A percentile compares a stretch with the other conserved stretches of the same genome.
Evolutionary conservation across 1,284 basidiomycete genomes (phyloP).

Genomic region (Ganoderma resinaceum): DNA sequence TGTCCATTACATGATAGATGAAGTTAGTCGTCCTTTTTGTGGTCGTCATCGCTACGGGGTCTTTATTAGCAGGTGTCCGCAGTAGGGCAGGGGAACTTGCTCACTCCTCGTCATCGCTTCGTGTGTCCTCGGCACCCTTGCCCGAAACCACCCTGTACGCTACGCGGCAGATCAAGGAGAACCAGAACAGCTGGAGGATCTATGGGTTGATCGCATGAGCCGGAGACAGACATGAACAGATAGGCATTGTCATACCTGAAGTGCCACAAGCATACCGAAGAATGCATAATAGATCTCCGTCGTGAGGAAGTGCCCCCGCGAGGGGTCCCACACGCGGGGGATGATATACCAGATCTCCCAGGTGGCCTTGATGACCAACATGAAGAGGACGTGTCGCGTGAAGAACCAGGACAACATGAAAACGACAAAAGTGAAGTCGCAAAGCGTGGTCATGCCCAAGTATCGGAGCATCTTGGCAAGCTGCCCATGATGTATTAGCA

Average conservation of each 20-base stretch:
- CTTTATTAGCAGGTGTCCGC: not conserved
- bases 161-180: slow-evolving; percentile 83
- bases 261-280: slow-evolving; percentile 58
- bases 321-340: slow-evolving; percentile 65
- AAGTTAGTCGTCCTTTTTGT: slow-evolving; percentile 34
- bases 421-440: slow-evolving; percentile 80
- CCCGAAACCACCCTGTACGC: slow-evolving; percentile 84
- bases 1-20: slow-evolving; percentile 22
- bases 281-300: slow-evolving; percentile 56
- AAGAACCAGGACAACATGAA: slow-evolving; percentile 92
- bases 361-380: slow-evolving; percentile 70
- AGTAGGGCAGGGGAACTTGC: slow-evolving; percentile 26
- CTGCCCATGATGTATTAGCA: slow-evolving; percentile 46
- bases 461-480: slow-evolving; percentile 95
- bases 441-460: slow-evolving; percentile 68
- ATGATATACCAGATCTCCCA: slow-evolving; percentile 60
- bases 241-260: slow-evolving; percentile 60
- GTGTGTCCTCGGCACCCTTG: slow-evolving; percentile 81
- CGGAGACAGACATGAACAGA: slow-evolving; percentile 15
- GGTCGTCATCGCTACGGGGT: slow-evolving; percentile 21
- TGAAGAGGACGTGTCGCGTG: slow-evolving; percentile 85
- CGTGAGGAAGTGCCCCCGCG: slow-evolving; percentile 64
- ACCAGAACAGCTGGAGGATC: slow-evolving; percentile 85
- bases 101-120: slow-evolving; percentile 86
- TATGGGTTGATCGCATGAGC: slow-evolving; percentile 42